Percentiles rank a stretch among this genome's conserved stretches.
These are phyloP conservation scores for Herpetomonas tarakana DNA, from an alignment of 208 protist species.

Conservation along the genomic window DNA sequence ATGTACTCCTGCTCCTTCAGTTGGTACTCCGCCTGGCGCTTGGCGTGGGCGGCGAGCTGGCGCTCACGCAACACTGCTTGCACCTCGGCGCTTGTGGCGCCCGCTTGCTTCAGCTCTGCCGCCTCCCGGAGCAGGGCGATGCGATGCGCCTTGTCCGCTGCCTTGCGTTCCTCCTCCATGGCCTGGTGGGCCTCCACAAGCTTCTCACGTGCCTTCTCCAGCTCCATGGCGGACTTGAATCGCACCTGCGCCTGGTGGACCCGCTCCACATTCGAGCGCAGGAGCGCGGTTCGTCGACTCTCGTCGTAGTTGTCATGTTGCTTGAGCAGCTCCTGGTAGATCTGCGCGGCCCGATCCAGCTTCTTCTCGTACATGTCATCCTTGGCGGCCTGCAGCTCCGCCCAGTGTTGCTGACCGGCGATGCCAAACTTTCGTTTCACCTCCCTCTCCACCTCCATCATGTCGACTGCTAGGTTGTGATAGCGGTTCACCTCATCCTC, in stretches of 20 bases:
- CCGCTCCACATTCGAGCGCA: slow-evolving; percentile 66
- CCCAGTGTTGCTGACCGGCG: slow-evolving; percentile 84
- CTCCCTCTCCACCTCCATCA: slow-evolving; percentile 69
- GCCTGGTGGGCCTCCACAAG: slow-evolving; percentile 66
- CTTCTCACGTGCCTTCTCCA: slow-evolving; percentile 75
- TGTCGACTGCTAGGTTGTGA: slow-evolving; percentile 54
- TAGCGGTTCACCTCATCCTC: slow-evolving; percentile 83
- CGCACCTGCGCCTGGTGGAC: slow-evolving; percentile 81
- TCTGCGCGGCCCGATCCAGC: slow-evolving; percentile 63
- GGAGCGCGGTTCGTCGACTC: slow-evolving; percentile 56
- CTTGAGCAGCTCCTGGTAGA: slow-evolving; percentile 75
- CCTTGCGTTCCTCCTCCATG: slow-evolving; percentile 58
- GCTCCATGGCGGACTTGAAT: slow-evolving; percentile 82
- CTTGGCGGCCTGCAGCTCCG: slow-evolving; percentile 80
- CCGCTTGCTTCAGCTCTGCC: slow-evolving; percentile 48
- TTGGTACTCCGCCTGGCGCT: slow-evolving; percentile 65
- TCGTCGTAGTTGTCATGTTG: slow-evolving; percentile 70
- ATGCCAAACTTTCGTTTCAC: slow-evolving; percentile 73
- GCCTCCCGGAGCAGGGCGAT: slow-evolving; percentile 51
- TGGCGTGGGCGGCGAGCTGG: slow-evolving; percentile 51
- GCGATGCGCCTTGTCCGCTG: slow-evolving; percentile 41
- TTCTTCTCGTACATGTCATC: slow-evolving; percentile 76
- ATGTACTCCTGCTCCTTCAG: slow-evolving; percentile 60
- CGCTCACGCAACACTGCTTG: slow-evolving; percentile 34
- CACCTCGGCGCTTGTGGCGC: slow-evolving; percentile 47